phyloP scores from a whole-genome alignment of 495 filamentous ascomycete genomes.

The Podospora appendiculata region DNA sequence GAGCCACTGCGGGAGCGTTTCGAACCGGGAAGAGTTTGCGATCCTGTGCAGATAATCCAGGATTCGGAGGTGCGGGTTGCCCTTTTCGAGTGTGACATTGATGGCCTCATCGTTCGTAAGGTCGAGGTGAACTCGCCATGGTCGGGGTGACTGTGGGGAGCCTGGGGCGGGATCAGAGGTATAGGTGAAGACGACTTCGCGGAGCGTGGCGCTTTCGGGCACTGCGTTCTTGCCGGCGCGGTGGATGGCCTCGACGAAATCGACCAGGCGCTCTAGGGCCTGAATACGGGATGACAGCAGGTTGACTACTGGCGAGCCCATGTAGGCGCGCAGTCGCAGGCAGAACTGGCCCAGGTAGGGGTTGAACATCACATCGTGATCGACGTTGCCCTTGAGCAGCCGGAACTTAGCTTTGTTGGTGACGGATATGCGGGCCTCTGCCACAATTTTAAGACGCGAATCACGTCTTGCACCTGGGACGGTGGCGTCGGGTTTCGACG shows the following conservation, averaged over 20 bases:
- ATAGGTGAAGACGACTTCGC: slow-evolving; percentile 57
- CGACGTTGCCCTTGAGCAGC: slow-evolving; percentile 42
- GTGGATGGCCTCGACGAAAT: slow-evolving; percentile 54
- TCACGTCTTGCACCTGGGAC: slow-evolving; percentile 1
- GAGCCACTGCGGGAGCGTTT: slow-evolving; percentile 28
- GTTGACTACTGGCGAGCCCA: slow-evolving; percentile 49
- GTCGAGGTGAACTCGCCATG: slow-evolving; percentile 33
- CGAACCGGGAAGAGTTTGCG: slow-evolving; percentile 45
- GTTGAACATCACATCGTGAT: slow-evolving; percentile 54
- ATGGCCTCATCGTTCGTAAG: slow-evolving; percentile 22
- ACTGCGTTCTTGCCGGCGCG: slow-evolving; percentile 39
- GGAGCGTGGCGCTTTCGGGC: slow-evolving; percentile 51
- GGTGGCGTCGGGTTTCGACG: slow-evolving; percentile 2
- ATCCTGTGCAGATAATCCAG: slow-evolving; percentile 52
- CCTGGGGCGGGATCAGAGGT: slow-evolving; percentile 11
- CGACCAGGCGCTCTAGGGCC: slow-evolving; percentile 56
- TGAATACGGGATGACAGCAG: slow-evolving; percentile 47
- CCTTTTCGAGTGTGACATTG: slow-evolving; percentile 47
- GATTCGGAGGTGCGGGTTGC: slow-evolving; percentile 72
- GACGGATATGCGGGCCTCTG: slow-evolving; percentile 25
- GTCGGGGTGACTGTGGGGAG: slow-evolving; percentile 2
- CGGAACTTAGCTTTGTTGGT: slow-evolving; percentile 31
- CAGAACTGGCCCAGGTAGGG: slow-evolving; percentile 48
- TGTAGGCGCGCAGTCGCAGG: slow-evolving; percentile 46
- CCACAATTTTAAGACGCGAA: slow-evolving; percentile 9